Percentiles rank a stretch among this genome's conserved stretches.
phyloP scores from a whole-genome alignment of 129 eudicot species.

The Tagetes erecta region DNA sequence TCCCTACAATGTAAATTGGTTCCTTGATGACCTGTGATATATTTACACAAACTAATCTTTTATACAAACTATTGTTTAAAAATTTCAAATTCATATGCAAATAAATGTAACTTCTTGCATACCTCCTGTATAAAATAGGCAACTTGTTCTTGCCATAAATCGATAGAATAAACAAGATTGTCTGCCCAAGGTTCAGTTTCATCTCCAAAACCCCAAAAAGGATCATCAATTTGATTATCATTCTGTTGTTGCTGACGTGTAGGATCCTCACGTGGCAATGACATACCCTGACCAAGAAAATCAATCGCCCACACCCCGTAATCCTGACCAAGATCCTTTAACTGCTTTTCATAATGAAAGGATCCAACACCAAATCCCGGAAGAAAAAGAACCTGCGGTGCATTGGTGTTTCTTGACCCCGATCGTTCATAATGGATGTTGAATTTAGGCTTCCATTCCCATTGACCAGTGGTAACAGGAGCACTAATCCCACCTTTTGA shows the following conservation, averaged over 20 bases:
- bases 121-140: conserved; percentile 84
- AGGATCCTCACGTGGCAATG: conserved; percentile 88
- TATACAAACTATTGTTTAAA: neutral
- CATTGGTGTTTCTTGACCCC: conserved; percentile 53
- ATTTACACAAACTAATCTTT: conserved; percentile 4
- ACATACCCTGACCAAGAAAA: conserved; percentile 96
- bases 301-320: conserved; percentile 82
- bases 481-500: conserved; percentile 54
- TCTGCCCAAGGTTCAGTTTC: conserved; percentile 90
- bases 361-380: conserved; percentile 99
- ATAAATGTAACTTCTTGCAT: conserved; percentile 20
- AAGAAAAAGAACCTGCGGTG: conserved; percentile 83
- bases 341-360: conserved; percentile 90
- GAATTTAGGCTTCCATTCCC: conserved; percentile 92
- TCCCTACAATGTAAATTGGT: conserved; percentile 92
- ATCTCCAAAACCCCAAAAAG: conserved; percentile 87
- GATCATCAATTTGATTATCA: conserved; percentile 28
- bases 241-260: conserved; percentile 38
- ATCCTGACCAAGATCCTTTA: conserved; percentile 91
- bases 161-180: conserved; percentile 79
- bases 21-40: conserved; percentile 79
- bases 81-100: neutral
- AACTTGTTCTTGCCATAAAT: conserved; percentile 97
- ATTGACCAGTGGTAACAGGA: conserved; percentile 51
- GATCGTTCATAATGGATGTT: conserved; percentile 74